Conservation (phyloP, 108 stramenopile species). For the Fragilariopsis cylindrus region DNA sequence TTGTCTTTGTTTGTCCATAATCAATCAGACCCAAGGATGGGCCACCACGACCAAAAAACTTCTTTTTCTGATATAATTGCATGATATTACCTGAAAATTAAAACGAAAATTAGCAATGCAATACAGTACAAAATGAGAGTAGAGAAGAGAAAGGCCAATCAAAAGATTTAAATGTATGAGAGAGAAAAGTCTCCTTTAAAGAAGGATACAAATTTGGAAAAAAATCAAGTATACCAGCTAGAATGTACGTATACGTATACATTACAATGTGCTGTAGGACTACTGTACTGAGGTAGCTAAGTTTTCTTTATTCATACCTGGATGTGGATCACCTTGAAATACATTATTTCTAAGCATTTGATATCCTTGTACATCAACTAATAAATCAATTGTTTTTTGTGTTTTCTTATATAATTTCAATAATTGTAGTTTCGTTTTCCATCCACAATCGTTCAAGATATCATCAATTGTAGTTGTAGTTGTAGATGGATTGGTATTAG, state of each 20-base stretch:
- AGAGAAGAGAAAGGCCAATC: background rate
- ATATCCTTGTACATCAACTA: slow-evolving; percentile 67
- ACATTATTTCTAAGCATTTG: slow-evolving; percentile 65
- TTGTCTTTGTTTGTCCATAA: slow-evolving; percentile 62
- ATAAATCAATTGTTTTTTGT: slow-evolving; percentile 39
- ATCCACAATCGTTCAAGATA: background rate
- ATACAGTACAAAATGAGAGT: too few species aligned
- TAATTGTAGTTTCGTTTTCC: slow-evolving; percentile 24
- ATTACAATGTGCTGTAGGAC: too few species aligned
- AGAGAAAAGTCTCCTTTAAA: background rate
- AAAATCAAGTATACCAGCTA: background rate
- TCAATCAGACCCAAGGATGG: slow-evolving; percentile 72
- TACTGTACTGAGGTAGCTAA: too few species aligned
- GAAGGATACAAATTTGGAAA: background rate
- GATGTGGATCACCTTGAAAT: slow-evolving; percentile 73
- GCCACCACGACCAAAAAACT: slow-evolving; percentile 10
- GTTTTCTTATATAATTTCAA: slow-evolving; percentile 25
- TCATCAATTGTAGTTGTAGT: background rate
- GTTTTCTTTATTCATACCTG: slow-evolving; percentile 11
- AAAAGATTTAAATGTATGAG: background rate
- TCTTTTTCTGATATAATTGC: slow-evolving; percentile 15
- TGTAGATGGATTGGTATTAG: too few species aligned
- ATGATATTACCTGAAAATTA: slow-evolving; percentile 58
- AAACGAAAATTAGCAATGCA: too few species aligned
- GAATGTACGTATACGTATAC: too few species aligned